These are phyloP conservation scores for Blastomyces gilchristii DNA, from an alignment of 2,329 filamentous ascomycete species.

Conservation along the genomic window DNA sequence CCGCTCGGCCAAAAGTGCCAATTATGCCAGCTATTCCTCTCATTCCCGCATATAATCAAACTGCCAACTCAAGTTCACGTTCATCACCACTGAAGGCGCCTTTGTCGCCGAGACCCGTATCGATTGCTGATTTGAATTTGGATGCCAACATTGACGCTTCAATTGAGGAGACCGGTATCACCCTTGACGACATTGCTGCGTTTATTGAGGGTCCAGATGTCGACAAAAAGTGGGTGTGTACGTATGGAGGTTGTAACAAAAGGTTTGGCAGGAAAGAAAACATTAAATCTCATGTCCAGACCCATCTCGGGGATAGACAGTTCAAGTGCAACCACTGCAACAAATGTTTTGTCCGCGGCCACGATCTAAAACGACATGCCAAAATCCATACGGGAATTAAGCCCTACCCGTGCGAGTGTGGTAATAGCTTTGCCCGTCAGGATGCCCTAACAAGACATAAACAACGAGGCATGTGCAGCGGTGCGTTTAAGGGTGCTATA, in stretches of 20 bases:
- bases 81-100: slow-evolving; percentile 27
- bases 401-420: slow-evolving; percentile 87
- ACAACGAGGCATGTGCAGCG: slow-evolving; percentile 92
- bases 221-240: slow-evolving; percentile 72
- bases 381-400: slow-evolving; percentile 97
- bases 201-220: slow-evolving; percentile 63
- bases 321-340: slow-evolving; percentile 87
- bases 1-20: slow-evolving; percentile 21
- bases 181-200: slow-evolving; percentile 68
- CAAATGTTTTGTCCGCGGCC: slow-evolving; percentile 93
- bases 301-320: slow-evolving; percentile 90
- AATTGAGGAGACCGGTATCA: slow-evolving; percentile 70
- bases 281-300: slow-evolving; percentile 97
- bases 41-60: slow-evolving; percentile 16
- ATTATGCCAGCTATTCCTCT: slow-evolving; percentile 23
- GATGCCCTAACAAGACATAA: slow-evolving; percentile 90
- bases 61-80: slow-evolving; percentile 10
- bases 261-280: slow-evolving; percentile 96
- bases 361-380: slow-evolving; percentile 92
- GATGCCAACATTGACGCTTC: slow-evolving; percentile 50
- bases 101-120: slow-evolving; percentile 35
- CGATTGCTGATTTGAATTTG: slow-evolving; percentile 41
- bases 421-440: slow-evolving; percentile 87
- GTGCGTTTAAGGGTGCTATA: slow-evolving; percentile 74
- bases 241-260: slow-evolving; percentile 71